These are phyloP conservation scores for Diospyros lotus DNA, from an alignment of 148 eudicot species.

Conservation along the genomic window DNA sequence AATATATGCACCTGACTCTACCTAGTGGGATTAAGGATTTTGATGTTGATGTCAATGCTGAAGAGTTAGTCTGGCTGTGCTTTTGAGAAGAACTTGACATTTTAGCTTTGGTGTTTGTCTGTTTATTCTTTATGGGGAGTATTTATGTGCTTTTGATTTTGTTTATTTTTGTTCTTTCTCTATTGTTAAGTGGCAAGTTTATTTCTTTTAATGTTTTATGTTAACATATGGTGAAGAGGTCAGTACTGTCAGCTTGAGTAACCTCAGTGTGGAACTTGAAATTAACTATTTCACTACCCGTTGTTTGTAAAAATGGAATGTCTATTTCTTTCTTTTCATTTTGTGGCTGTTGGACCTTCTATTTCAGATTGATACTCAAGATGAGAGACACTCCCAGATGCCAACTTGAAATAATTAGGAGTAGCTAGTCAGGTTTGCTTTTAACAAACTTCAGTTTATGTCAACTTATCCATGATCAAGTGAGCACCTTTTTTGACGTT, in stretches of 20 bases:
- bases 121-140: no score
- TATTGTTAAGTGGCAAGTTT: neutral
- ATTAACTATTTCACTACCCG: neutral
- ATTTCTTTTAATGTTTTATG: neutral
- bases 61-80: neutral
- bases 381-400: neutral
- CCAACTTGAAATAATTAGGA: neutral
- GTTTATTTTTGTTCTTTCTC: neutral
- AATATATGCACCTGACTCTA: no score
- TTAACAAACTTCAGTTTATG: neutral
- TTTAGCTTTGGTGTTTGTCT: no score
- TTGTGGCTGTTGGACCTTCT: constrained; percentile 1
- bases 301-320: neutral
- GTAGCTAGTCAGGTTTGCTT: neutral
- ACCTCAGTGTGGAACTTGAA: neutral
- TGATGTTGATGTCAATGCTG: no score
- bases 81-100: neutral
- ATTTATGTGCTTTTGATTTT: no score
- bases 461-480: neutral
- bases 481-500: neutral
- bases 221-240: neutral
- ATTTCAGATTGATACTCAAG: neutral
- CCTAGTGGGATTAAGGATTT: no score
- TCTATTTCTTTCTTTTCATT: neutral
- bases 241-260: neutral